Evolutionary conservation across 1,284 basidiomycete species (phyloP).

Genomic region (Malassezia nana): DNA sequence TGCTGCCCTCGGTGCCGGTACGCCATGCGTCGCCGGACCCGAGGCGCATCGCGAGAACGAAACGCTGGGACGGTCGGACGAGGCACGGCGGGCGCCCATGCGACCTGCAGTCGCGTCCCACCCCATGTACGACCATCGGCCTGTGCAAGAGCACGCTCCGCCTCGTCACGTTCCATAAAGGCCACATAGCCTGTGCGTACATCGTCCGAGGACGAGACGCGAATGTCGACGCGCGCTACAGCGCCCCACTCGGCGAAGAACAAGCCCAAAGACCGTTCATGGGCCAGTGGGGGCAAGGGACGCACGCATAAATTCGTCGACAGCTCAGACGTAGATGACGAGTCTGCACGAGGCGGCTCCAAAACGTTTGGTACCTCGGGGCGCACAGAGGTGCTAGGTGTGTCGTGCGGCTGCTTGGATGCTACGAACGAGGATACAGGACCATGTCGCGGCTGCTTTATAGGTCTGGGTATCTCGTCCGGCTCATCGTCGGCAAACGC

Average conservation of each 20-base stretch:
- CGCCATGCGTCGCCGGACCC: not conserved
- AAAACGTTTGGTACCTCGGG: no score
- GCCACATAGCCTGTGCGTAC: conserved; percentile 87
- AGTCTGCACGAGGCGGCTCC: not conserved
- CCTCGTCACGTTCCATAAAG: conserved; percentile 82
- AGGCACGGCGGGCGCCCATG: conserved; percentile 91
- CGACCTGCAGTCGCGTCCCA: conserved; percentile 68
- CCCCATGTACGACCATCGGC: conserved; percentile 87
- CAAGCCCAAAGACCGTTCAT: conserved; percentile 68
- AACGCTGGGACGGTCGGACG: conserved; percentile 17
- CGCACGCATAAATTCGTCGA: conserved; percentile 73
- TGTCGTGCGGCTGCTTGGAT: conserved; percentile 42
- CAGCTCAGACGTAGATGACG: not conserved
- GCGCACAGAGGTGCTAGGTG: no score
- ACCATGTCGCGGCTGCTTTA: not conserved
- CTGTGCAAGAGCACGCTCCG: conserved; percentile 72
- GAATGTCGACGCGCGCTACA: conserved; percentile 54
- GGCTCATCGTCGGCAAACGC: conserved; percentile 23
- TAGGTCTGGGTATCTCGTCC: conserved; percentile 4
- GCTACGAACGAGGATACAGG: not conserved
- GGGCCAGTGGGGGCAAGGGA: conserved; percentile 72
- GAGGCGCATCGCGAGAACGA: not conserved
- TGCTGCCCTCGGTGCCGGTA: not conserved
- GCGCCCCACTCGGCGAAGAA: conserved; percentile 63
- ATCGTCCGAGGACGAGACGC: conserved; percentile 53